Conservation (phyloP, 2,329 filamentous ascomycete species). For the Calycina herbarum region DNA sequence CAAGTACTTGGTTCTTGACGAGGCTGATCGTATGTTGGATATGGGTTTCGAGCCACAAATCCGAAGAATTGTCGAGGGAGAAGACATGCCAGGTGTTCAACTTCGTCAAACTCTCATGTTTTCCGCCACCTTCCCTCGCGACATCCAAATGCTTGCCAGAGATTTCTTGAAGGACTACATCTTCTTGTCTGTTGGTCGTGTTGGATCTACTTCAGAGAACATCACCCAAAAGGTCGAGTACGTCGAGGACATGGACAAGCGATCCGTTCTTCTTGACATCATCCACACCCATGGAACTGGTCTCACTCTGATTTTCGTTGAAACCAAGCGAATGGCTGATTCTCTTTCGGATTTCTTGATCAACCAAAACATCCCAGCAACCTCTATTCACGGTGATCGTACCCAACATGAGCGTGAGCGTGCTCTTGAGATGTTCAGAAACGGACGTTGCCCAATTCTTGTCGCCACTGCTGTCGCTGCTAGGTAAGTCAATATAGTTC, state of each 20-base stretch:
- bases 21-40: slow-evolving; percentile 99
- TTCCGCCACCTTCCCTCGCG: slow-evolving; percentile 96
- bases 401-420: slow-evolving; percentile 99
- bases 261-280: slow-evolving; percentile 94
- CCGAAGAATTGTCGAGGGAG: slow-evolving; percentile 94
- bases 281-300: slow-evolving; percentile 90
- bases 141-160: slow-evolving; percentile 98
- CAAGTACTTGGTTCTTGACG: slow-evolving; percentile 98
- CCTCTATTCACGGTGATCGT: slow-evolving; percentile 97
- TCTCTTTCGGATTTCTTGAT: slow-evolving; percentile 96
- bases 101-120: slow-evolving; percentile 99
- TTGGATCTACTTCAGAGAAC: slow-evolving; percentile 99
- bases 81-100: slow-evolving; percentile 88
- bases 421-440: slow-evolving; percentile 96
- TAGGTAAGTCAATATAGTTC: slow-evolving; percentile 40
- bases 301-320: slow-evolving; percentile 95
- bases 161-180: slow-evolving; percentile 99
- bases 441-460: slow-evolving; percentile 90
- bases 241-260: slow-evolving; percentile 95
- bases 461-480: slow-evolving; percentile 97
- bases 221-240: slow-evolving; percentile 99
- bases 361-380: slow-evolving; percentile 97
- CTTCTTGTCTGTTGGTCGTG: slow-evolving; percentile 97
- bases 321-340: slow-evolving; percentile 99
- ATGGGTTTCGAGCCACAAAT: slow-evolving; percentile 99